Percentiles rank a stretch among this genome's conserved stretches.
phyloP scores from a whole-genome alignment of 805 yeast genomes.

The Myxozyma kluyveri region DNA sequence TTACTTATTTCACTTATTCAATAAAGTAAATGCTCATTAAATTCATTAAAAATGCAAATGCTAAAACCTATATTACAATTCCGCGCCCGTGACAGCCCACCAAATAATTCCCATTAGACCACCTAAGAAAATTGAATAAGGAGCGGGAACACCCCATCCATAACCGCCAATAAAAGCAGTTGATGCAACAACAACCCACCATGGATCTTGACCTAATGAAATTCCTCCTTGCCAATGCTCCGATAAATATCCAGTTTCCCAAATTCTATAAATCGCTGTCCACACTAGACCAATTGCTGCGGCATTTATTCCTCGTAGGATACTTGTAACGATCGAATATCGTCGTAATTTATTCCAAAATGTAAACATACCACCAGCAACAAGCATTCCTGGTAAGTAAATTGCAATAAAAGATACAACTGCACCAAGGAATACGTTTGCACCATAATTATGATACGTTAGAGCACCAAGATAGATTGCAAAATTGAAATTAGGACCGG shows the following conservation, averaged over 20 bases:
- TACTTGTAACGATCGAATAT: constrained; percentile 1
- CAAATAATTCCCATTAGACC: constrained; percentile 18
- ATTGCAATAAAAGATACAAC: constrained; percentile 14
- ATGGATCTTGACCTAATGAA: constrained; percentile 13
- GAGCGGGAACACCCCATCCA: constrained; percentile 13
- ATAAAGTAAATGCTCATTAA: background rate
- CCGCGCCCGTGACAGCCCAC: constrained; percentile 9
- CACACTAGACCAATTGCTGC: constrained; percentile 15
- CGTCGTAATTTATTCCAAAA: constrained; percentile 13
- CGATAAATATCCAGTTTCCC: constrained; percentile 14
- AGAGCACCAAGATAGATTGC: constrained; percentile 20
- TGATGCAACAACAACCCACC: constrained; percentile 24
- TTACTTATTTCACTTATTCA: no score
- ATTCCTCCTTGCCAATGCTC: constrained; percentile 1
- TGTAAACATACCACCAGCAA: constrained; percentile 11
- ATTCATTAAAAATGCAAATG: background rate
- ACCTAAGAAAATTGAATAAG: constrained; percentile 10
- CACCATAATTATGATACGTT: constrained; percentile 4
- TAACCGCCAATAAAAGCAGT: constrained; percentile 9
- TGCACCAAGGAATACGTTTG: constrained; percentile 10
- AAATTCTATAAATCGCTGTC: constrained; percentile 18
- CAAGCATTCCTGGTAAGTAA: constrained; percentile 17
- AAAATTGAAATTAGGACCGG: constrained; percentile 24
- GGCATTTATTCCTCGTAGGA: constrained; percentile 19
- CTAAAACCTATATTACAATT: background rate